These are phyloP conservation scores for Pichiaceae sp. DNA, from an alignment of 1,139 yeast genomes.

Conservation along the genomic window DNA sequence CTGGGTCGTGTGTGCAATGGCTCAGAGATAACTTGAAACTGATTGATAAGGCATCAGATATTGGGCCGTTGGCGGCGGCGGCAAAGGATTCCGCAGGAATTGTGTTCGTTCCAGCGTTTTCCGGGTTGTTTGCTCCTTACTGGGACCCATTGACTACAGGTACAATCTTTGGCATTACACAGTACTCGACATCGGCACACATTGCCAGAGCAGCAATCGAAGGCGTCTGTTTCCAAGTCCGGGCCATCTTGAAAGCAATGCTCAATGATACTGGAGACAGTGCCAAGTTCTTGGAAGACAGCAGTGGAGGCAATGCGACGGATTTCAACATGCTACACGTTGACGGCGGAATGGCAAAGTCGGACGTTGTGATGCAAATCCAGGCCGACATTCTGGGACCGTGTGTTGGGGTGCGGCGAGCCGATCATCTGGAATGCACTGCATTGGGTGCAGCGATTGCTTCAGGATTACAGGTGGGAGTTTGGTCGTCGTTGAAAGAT, in stretches of 20 bases:
- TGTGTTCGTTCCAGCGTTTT: constrained; percentile 90
- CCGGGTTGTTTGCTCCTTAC: constrained; percentile 92
- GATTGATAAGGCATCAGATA: constrained; percentile 74
- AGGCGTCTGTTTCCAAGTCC: constrained; percentile 90
- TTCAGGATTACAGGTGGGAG: constrained; percentile 61
- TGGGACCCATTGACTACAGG: constrained; percentile 95
- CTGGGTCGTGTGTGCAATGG: constrained; percentile 95
- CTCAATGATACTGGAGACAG: constrained; percentile 67
- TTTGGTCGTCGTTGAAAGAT: constrained; percentile 72
- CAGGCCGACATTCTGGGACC: constrained; percentile 88
- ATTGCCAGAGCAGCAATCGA: constrained; percentile 92
- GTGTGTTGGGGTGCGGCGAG: constrained; percentile 75
- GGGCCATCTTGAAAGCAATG: constrained; percentile 90
- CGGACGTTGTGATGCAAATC: constrained; percentile 87
- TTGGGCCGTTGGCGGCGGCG: constrained; percentile 82
- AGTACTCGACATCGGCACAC: constrained; percentile 78
- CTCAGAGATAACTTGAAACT: constrained; percentile 82
- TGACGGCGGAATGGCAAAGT: constrained; percentile 94
- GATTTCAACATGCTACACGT: constrained; percentile 57
- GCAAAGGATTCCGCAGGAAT: constrained; percentile 86
- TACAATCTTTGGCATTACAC: constrained; percentile 86
- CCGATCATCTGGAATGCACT: constrained; percentile 82
- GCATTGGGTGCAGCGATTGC: constrained; percentile 97
- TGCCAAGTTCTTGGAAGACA: constrained; percentile 33
- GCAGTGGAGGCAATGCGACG: constrained; percentile 11